A percentile compares a stretch with the other conserved stretches of the same genome.
Evolutionary conservation across 129 eudicot genomes (phyloP).

Genomic region (Centrapalus pauciflorus): DNA sequence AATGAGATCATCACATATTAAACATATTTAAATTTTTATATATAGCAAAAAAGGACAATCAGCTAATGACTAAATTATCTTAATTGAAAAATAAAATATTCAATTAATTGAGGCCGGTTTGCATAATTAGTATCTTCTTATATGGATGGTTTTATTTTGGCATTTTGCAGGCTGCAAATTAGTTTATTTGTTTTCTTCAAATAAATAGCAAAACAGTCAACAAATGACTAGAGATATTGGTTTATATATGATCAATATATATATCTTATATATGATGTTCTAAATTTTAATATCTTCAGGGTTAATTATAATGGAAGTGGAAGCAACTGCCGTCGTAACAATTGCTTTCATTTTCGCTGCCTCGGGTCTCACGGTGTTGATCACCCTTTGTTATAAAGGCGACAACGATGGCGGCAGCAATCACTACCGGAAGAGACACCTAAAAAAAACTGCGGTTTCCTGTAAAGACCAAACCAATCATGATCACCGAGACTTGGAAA

Average conservation of each 20-base stretch:
- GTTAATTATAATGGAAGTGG: no score
- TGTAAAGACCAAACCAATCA: constrained; percentile 9
- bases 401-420: not conserved
- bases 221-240: not conserved
- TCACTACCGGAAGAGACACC: not conserved
- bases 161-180: constrained; percentile 8
- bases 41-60: not conserved
- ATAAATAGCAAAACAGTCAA: not conserved
- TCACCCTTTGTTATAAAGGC: constrained; percentile 29
- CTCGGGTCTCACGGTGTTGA: constrained; percentile 17
- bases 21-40: no score
- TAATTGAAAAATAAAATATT: not conserved
- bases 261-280: not conserved
- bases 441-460: not conserved
- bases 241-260: constrained; percentile 16
- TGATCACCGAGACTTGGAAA: constrained; percentile 24
- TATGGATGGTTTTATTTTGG: not conserved
- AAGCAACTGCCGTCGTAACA: constrained; percentile 17
- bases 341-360: constrained; percentile 25
- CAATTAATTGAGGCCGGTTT: constrained; percentile 8
- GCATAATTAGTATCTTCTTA: not conserved
- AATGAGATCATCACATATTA: no score
- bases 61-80: not conserved
- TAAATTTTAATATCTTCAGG: not conserved
- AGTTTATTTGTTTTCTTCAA: not conserved